Conservation (phyloP, 441 rosid species). For the Adansonia madagascariensis region DNA sequence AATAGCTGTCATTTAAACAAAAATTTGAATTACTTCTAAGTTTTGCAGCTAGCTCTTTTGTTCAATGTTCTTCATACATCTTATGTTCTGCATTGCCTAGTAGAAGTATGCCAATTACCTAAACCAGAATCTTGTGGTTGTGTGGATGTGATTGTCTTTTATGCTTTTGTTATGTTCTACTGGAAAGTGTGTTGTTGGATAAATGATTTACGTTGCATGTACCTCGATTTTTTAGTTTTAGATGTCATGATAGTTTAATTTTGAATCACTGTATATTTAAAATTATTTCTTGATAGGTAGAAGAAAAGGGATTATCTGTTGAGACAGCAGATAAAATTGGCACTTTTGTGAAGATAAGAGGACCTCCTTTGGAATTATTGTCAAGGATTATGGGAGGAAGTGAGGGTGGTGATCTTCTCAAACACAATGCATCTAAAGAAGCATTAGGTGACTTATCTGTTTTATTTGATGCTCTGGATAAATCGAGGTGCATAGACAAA, state of each 20-base stretch:
- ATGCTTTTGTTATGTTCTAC: background rate
- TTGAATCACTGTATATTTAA: slow-evolving; percentile 2
- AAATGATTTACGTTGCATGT: background rate
- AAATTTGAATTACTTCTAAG: background rate
- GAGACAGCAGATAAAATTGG: slow-evolving; percentile 86
- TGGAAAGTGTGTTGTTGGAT: background rate
- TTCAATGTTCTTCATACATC: too few species aligned
- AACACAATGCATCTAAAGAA: slow-evolving; percentile 56
- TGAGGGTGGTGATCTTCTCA: slow-evolving; percentile 61
- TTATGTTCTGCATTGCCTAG: background rate
- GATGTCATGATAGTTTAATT: slow-evolving; percentile 14
- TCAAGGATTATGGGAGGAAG: slow-evolving; percentile 52
- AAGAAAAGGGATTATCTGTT: slow-evolving; percentile 75
- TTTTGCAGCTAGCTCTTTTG: background rate
- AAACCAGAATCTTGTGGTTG: background rate
- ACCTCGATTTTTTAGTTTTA: background rate
- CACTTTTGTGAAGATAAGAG: slow-evolving; percentile 76
- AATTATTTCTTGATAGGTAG: slow-evolving; percentile 52
- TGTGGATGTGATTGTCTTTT: background rate
- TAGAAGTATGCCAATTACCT: background rate
- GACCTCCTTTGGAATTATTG: slow-evolving; percentile 63
- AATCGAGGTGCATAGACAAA: slow-evolving; percentile 70
- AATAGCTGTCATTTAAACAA: background rate
- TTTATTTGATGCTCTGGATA: slow-evolving; percentile 81
- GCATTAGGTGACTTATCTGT: slow-evolving; percentile 79